These are phyloP conservation scores for Cunninghamia lanceolata DNA, from an alignment of 75 land plant species.

Conservation along the genomic window DNA sequence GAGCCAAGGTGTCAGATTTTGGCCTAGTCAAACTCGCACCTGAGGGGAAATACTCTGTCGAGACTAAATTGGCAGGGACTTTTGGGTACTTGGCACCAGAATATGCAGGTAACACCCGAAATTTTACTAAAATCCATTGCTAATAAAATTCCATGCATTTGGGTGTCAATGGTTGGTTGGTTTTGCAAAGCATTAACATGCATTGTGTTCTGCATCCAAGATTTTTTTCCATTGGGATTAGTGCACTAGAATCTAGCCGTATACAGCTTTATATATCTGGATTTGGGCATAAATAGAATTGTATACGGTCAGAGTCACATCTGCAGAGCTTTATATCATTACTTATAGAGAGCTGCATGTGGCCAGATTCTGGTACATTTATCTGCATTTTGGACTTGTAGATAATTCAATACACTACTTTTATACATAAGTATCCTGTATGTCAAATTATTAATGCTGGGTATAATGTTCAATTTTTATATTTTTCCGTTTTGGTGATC, in stretches of 20 bases:
- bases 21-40: constrained; percentile 85
- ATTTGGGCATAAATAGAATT: not conserved
- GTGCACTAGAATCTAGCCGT: not conserved
- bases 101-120: constrained; percentile 63
- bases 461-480: not conserved
- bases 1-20: constrained; percentile 85
- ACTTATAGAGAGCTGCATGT: not conserved
- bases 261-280: not conserved
- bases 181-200: not conserved
- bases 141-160: not conserved
- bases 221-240: not conserved
- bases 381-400: not conserved
- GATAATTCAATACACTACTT: not conserved
- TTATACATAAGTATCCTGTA: not conserved
- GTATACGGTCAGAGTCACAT: not conserved
- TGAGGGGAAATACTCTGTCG: constrained; percentile 61
- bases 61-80: constrained; percentile 82
- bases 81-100: constrained; percentile 91
- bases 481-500: not conserved
- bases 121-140: not conserved
- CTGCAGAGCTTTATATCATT: not conserved
- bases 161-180: not conserved
- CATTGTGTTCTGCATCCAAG: not conserved
- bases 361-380: not conserved
- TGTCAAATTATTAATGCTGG: not conserved